Evolutionary conservation across 2,329 filamentous ascomycete species (phyloP).

Genomic region (Aspergillus ruber): DNA sequence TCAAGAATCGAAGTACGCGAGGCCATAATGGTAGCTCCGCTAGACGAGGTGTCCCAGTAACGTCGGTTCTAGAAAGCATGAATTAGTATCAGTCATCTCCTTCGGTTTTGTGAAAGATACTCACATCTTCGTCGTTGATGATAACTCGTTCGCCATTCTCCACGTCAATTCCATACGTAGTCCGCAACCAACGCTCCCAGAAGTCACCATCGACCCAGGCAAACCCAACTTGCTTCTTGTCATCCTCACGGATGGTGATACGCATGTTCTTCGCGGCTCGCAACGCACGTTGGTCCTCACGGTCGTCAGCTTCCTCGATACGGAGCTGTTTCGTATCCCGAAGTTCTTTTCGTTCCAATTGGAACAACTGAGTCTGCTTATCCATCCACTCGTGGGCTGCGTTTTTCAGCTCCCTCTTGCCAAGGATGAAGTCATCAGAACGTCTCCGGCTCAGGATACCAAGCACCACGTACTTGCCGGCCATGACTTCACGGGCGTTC

Average conservation of each 20-base stretch:
- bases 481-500: slow-evolving; percentile 93
- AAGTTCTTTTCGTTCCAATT: slow-evolving; percentile 86
- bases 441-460: slow-evolving; percentile 78
- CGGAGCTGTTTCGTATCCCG: slow-evolving; percentile 90
- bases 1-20: slow-evolving; percentile 87
- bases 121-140: slow-evolving; percentile 94
- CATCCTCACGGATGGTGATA: slow-evolving; percentile 82
- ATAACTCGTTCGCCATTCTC: slow-evolving; percentile 82
- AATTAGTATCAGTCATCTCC: background rate
- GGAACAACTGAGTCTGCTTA: slow-evolving; percentile 84
- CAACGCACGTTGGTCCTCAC: slow-evolving; percentile 79
- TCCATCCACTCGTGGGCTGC: slow-evolving; percentile 98
- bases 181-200: slow-evolving; percentile 94
- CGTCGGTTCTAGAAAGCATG: slow-evolving; percentile 61
- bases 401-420: slow-evolving; percentile 86
- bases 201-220: slow-evolving; percentile 97
- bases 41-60: slow-evolving; percentile 90
- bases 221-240: slow-evolving; percentile 84
- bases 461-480: slow-evolving; percentile 87
- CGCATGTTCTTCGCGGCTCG: slow-evolving; percentile 82
- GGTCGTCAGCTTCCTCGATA: slow-evolving; percentile 93
- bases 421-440: slow-evolving; percentile 67
- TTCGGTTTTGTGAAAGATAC: slow-evolving; percentile 31
- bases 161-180: slow-evolving; percentile 89
- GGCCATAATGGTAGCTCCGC: slow-evolving; percentile 81